These are phyloP conservation scores for Cytospora paraplurivora DNA, from an alignment of 2,329 filamentous ascomycete genomes.

Conservation along the genomic window DNA sequence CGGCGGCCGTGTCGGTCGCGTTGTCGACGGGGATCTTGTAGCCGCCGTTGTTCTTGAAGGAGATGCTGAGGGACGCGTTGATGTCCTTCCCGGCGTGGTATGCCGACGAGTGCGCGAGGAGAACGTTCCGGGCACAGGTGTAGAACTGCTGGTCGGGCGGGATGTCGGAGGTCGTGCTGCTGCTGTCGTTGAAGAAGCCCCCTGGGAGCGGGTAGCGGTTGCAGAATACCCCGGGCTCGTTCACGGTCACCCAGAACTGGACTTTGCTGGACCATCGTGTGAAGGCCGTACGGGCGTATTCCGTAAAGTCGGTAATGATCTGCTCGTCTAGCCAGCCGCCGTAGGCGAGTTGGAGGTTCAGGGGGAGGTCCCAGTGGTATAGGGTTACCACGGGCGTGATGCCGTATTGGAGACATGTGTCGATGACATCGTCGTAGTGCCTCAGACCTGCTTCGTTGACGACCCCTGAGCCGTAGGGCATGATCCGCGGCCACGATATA, in stretches of 20 bases:
- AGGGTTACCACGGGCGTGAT: conserved; percentile 7
- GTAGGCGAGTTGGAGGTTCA: conserved; percentile 14
- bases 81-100: conserved; percentile 13
- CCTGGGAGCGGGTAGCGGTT: conserved; percentile 1
- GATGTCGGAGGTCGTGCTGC: background rate
- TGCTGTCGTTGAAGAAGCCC: conserved; percentile 15
- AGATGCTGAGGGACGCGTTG: conserved; percentile 8
- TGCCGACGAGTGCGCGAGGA: conserved; percentile 12
- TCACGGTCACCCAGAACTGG: conserved; percentile 13
- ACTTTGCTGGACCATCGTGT: conserved; percentile 14
- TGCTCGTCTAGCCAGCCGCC: conserved; percentile 17
- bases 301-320: conserved; percentile 18
- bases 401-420: conserved; percentile 17
- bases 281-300: conserved; percentile 13
- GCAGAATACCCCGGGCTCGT: conserved; percentile 15
- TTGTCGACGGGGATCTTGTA: conserved; percentile 17
- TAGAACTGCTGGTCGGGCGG: conserved; percentile 9
- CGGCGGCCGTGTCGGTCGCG: background rate
- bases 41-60: conserved; percentile 17
- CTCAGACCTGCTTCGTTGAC: conserved; percentile 7
- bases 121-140: background rate
- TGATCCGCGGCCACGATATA: conserved; percentile 16
- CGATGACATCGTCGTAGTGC: conserved; percentile 18
- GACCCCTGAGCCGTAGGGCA: conserved; percentile 9
- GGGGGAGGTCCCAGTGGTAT: conserved; percentile 20